phyloP scores from a whole-genome alignment of 805 yeast genomes.

The Wickerhamiella sorbophila region DNA sequence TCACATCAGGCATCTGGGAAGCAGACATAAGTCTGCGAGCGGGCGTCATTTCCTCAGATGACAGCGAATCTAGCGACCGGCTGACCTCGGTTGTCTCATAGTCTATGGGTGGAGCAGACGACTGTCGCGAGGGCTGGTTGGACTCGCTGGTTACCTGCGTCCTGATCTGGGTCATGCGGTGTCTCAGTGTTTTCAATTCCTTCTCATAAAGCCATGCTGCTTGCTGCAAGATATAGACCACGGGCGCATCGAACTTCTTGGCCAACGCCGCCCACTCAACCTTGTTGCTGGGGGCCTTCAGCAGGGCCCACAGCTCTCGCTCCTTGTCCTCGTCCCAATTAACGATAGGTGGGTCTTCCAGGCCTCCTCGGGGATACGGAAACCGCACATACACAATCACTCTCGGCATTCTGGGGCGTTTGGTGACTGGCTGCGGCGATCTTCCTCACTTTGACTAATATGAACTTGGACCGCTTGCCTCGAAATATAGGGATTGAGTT shows the following conservation, averaged over 20 bases:
- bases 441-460: too few species aligned
- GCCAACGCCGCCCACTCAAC: slow-evolving; percentile 26
- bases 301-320: slow-evolving; percentile 24
- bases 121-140: neutral
- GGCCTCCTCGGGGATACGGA: slow-evolving; percentile 30
- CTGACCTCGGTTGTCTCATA: neutral
- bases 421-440: too few species aligned
- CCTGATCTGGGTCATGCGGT: slow-evolving; percentile 21
- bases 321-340: slow-evolving; percentile 25
- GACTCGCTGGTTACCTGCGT: neutral
- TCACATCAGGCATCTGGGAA: slow-evolving; percentile 5
- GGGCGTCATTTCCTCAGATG: neutral
- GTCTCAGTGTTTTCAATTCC: slow-evolving; percentile 25
- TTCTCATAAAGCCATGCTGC: slow-evolving; percentile 31
- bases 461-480: slow-evolving; percentile 39
- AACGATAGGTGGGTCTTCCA: slow-evolving; percentile 27
- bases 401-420: slow-evolving; percentile 14
- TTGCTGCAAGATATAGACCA: slow-evolving; percentile 28
- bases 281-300: slow-evolving; percentile 23
- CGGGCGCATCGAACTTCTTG: slow-evolving; percentile 25
- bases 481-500: slow-evolving; percentile 62
- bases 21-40: slow-evolving; percentile 11
- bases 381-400: slow-evolving; percentile 31
- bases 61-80: neutral
- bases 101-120: neutral